Evolutionary conservation across 2,329 filamentous ascomycete species (phyloP).

Genomic region (Aaosphaeria pasadenensis): DNA sequence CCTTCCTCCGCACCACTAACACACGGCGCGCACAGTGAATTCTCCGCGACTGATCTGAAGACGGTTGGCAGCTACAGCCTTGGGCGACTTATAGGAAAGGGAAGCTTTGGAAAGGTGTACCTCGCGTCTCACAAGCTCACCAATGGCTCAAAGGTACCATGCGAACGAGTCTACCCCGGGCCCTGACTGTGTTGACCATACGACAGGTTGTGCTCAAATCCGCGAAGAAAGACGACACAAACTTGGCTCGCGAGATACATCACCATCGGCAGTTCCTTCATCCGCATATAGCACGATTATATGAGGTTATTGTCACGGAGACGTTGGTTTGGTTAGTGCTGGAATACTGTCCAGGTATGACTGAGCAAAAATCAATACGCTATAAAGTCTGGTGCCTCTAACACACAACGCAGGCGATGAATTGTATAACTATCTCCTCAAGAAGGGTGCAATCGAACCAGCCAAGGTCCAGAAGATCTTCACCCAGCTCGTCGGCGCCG

Average conservation of each 20-base stretch:
- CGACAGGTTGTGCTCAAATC: slow-evolving; percentile 95
- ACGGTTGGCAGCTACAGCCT: slow-evolving; percentile 94
- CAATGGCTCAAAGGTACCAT: slow-evolving; percentile 86
- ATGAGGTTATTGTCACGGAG: slow-evolving; percentile 98
- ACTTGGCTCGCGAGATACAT: slow-evolving; percentile 95
- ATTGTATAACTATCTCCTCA: slow-evolving; percentile 91
- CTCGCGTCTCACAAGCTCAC: slow-evolving; percentile 94
- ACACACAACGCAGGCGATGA: slow-evolving; percentile 68
- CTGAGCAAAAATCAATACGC: not conserved
- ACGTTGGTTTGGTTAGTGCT: slow-evolving; percentile 91
- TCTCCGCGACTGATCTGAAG: slow-evolving; percentile 84
- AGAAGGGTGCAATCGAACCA: slow-evolving; percentile 77
- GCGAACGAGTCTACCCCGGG: not conserved
- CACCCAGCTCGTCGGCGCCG: slow-evolving; percentile 89
- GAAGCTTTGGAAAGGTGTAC: slow-evolving; percentile 98
- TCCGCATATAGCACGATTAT: slow-evolving; percentile 91
- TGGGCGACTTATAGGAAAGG: slow-evolving; percentile 90
- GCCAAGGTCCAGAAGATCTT: slow-evolving; percentile 94
- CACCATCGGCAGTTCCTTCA: slow-evolving; percentile 98
- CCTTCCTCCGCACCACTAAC: slow-evolving; percentile 1
- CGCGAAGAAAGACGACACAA: slow-evolving; percentile 91
- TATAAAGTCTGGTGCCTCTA: slow-evolving; percentile 1
- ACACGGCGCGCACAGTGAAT: slow-evolving; percentile 64
- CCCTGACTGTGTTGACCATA: slow-evolving; percentile 8
- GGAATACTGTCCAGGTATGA: slow-evolving; percentile 86